Evolutionary conservation across 345 rosid genomes (phyloP), one percentile per base, ranked within the genome.

Genomic region (Erodium maritimum): DNA sequence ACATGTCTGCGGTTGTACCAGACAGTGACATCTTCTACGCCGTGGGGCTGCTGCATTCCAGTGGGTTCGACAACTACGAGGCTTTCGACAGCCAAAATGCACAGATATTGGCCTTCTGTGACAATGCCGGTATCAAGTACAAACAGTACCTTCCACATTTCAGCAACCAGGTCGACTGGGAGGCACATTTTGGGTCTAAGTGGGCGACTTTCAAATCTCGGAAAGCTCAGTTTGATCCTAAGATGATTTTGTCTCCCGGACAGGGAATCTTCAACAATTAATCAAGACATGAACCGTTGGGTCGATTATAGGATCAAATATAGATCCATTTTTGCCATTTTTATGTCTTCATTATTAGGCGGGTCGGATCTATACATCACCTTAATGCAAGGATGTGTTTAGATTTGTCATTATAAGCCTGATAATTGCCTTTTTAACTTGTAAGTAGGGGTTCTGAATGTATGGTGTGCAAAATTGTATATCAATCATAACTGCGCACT

Each of bases 1-100:
- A 62, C 54, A 93, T 73, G 77, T 89, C 99, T 0, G 79, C 84
- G 1, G 82, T 73, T 19, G 70, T 73, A 67, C 95, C 96, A n/a
- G 79, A 85, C 1, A 94, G 85, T 58, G 94, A 93, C 0, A 72
- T 86, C 5, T 85, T 86, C 77, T 93, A 93, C 66, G 74, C 94
- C 5, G 81, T 89, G 2, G 96, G 95, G 64, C 71, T 93, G 29
- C 64, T 93, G 67, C 85, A 82, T 58, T 77, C 95, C 24, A 77
- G 95, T 54, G 75, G 83, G 56, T 85, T 68, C 53, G 72, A 83
- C 46, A 61, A 79, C 22, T 85, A 84, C 89, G 62, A 73, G 60
- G 77, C 37, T 0, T 80, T 74, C 9, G 86, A 93, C 18, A 68
- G 54, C 23, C 88, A 82, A 55, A 91, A 89, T 52, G 57, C 64